phyloP scores from a whole-genome alignment of 106 monocot genomes.

The Dioscorea zingiberensis region DNA sequence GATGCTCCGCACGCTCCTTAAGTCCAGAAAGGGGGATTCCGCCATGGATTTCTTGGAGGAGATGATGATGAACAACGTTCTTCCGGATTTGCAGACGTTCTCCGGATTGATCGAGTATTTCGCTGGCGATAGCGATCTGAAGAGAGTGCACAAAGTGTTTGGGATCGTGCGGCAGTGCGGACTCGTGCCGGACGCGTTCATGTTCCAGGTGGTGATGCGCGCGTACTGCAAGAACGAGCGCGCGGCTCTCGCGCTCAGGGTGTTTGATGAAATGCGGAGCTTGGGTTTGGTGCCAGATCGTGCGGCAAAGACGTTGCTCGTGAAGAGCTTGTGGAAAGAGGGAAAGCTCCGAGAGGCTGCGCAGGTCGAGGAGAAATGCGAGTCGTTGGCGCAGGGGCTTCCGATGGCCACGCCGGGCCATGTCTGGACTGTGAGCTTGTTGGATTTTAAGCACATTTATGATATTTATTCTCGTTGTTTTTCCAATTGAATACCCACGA shows the following conservation, averaged over 20 bases:
- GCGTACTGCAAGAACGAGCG: constrained; percentile 61
- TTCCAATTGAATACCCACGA: neutral
- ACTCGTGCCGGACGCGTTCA: constrained; percentile 53
- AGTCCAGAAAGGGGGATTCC: constrained; percentile 47
- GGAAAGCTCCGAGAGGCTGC: constrained; percentile 83
- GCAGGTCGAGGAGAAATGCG: constrained; percentile 67
- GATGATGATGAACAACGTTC: constrained; percentile 37
- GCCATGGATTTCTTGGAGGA: constrained; percentile 60
- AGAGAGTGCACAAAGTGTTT: constrained; percentile 55
- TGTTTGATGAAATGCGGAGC: constrained; percentile 79
- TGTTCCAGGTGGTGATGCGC: constrained; percentile 53
- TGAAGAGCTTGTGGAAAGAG: constrained; percentile 90
- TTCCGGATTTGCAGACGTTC: constrained; percentile 70
- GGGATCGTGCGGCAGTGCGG: constrained; percentile 62
- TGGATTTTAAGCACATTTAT: constrained; percentile 42
- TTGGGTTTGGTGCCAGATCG: constrained; percentile 32
- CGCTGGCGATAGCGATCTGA: constrained; percentile 57
- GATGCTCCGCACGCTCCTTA: constrained; percentile 53
- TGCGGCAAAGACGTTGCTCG: constrained; percentile 47
- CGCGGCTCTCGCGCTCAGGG: constrained; percentile 56
- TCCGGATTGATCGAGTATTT: constrained; percentile 73
- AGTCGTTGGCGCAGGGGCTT: constrained; percentile 32
- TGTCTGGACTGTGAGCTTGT: constrained; percentile 73
- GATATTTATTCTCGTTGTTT: constrained; percentile 62
- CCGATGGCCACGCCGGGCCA: constrained; percentile 58